Evolutionary conservation across 2,329 filamentous ascomycete species (phyloP).

Genomic region (Cytospora leucostoma): DNA sequence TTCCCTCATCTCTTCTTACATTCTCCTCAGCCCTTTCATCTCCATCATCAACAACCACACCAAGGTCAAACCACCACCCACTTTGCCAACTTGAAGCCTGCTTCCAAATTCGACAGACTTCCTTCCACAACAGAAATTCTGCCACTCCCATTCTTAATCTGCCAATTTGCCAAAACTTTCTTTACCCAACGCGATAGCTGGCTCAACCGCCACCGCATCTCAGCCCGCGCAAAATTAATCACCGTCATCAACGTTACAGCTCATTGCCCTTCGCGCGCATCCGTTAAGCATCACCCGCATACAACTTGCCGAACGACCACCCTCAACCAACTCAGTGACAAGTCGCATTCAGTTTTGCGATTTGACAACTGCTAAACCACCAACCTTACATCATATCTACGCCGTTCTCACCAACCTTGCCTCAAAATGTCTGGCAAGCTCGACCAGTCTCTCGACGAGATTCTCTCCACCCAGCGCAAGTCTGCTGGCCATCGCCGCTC

Average conservation of each 20-base stretch:
- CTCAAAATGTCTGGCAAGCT: conserved; percentile 84
- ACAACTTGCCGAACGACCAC: conserved; percentile 6
- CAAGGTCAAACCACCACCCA: background rate
- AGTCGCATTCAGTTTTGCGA: conserved; percentile 10
- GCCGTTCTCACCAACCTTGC: conserved; percentile 29
- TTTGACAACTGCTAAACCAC: conserved; percentile 11
- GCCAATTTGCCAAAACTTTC: background rate
- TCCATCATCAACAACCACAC: conserved; percentile 4
- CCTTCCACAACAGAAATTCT: background rate
- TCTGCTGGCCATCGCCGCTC: conserved; percentile 57
- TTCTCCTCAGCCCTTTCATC: conserved; percentile 16
- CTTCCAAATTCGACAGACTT: conserved; percentile 13
- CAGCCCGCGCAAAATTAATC: conserved; percentile 13
- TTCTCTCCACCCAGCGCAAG: conserved; percentile 75
- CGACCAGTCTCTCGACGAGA: conserved; percentile 95
- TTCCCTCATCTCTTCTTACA: conserved; percentile 8
- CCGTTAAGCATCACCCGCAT: background rate
- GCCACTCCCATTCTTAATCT: conserved; percentile 6
- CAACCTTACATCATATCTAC: conserved; percentile 15
- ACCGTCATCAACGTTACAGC: background rate
- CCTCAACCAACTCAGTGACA: background rate
- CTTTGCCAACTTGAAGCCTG: conserved; percentile 12
- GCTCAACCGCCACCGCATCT: background rate
- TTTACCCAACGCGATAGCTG: conserved; percentile 3
- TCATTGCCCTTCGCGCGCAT: background rate